phyloP scores from a whole-genome alignment of 2,329 filamentous ascomycete species.

The Colletotrichum tamarilloi region DNA sequence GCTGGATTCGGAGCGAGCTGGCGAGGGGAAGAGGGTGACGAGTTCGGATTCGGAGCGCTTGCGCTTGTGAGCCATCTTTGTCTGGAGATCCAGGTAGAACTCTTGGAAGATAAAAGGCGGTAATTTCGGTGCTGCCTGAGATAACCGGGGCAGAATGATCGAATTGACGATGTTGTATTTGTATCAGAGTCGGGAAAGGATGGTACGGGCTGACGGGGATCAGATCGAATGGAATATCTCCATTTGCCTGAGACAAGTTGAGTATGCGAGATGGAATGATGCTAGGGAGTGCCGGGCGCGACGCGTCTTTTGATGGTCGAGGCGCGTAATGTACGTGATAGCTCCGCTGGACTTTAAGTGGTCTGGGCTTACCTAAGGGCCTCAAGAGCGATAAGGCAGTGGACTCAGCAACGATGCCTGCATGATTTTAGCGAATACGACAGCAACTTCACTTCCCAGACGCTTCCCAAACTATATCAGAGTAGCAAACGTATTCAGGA shows the following conservation, averaged over 20 bases:
- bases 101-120: not conserved
- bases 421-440: not conserved
- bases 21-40: constrained; percentile 53
- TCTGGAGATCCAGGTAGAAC: not conserved
- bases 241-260: too few relatives aligned
- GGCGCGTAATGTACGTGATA: not conserved
- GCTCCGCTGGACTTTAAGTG: not conserved
- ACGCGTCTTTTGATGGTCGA: not conserved
- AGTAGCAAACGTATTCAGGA: not conserved
- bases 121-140: not conserved
- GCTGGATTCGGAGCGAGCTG: constrained; percentile 47
- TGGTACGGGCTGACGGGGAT: not conserved
- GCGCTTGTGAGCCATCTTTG: constrained; percentile 68
- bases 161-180: not conserved
- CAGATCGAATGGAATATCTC: not conserved
- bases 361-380: not conserved
- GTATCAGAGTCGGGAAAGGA: not conserved
- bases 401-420: not conserved
- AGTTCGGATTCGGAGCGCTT: constrained; percentile 72
- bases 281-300: not conserved
- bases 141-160: too few relatives aligned
- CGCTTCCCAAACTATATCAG: not conserved
- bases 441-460: not conserved
- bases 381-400: not conserved
- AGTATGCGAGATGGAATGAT: not conserved